Evolutionary conservation across 1,139 yeast species (phyloP).

Genomic region (Petasospora rhodanensis): DNA sequence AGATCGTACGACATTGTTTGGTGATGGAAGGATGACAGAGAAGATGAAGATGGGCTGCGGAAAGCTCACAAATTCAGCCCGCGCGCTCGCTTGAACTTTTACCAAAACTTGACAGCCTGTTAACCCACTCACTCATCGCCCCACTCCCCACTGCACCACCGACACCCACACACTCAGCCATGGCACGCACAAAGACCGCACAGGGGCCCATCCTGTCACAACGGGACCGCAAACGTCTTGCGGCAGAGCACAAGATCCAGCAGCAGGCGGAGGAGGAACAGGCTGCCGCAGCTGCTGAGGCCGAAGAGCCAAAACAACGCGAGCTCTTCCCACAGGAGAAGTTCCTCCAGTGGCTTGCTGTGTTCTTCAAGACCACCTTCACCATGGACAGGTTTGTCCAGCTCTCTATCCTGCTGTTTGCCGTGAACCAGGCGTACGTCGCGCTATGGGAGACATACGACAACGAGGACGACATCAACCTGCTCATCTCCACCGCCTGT

Average conservation of each 20-base stretch:
- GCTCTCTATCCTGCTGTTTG: constrained; percentile 13
- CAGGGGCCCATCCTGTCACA: constrained; percentile 19
- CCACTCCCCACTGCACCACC: no score
- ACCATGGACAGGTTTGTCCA: constrained; percentile 18
- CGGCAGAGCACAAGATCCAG: constrained; percentile 6
- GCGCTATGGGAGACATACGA: constrained; percentile 7
- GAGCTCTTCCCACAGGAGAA: constrained; percentile 20
- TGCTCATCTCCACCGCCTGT: constrained; percentile 18
- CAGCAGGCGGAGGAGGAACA: constrained; percentile 10
- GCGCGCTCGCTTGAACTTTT: no score
- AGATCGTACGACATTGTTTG: constrained; percentile 20
- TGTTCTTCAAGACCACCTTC: constrained; percentile 12
- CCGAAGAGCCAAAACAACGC: constrained; percentile 3
- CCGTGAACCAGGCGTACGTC: constrained; percentile 13
- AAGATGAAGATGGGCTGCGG: no score
- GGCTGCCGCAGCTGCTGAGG: constrained; percentile 5
- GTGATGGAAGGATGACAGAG: no score
- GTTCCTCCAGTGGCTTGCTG: constrained; percentile 16
- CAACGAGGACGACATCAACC: constrained; percentile 11
- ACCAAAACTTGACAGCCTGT: no score
- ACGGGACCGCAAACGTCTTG: constrained; percentile 18
- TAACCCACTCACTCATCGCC: no score
- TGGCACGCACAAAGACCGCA: constrained; percentile 11
- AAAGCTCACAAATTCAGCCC: no score
- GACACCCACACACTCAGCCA: background rate